Evolutionary conservation across 31 red algal genomes (phyloP), one percentile per base, ranked within the genome.

Genomic region (Odonthalia washingtoniensis): DNA sequence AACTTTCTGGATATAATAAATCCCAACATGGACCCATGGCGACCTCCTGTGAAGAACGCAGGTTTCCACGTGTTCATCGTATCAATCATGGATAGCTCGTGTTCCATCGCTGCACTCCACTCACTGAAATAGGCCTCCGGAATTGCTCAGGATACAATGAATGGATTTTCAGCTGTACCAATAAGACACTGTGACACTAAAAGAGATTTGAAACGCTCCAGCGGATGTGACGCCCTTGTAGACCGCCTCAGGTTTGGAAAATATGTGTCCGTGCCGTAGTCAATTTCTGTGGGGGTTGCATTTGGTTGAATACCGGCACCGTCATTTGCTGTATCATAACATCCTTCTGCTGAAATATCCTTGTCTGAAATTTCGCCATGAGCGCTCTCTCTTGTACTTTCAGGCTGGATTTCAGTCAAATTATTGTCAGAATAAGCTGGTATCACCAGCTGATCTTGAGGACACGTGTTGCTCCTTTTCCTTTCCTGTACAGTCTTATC

Each of bases 401-500:
- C 49, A 9, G 49, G 49, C 21, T 9, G 49, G 12, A 21, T 21
- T 57, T 9, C 21, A 21, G 21, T 57, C 49, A 21, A 14, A 9
- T 14, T 57, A 9, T 14, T 57, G 9, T 14, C 49, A 14, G 49
- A 21, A 14, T 57, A 21, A 9, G 49, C 49, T 14, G 49, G 21
- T 14, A 9, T 57, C 49, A 57, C 12, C 21, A n/a, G n/a, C n/a
- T n/a, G n/a, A n/a, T n/a, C n/a, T n/a, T n/a, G n/a, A n/a, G n/a
- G n/a, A n/a, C 60, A n/a, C n/a, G n/a, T n/a, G n/a, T n/a, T n/a
- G n/a, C n/a, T n/a, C n/a, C n/a, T n/a, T n/a, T n/a, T n/a, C n/a
- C n/a, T n/a, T n/a, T n/a, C n/a, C n/a, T n/a, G n/a, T 57, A 9
- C 49, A 21, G 12, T 70, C 73, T 77, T 37, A 77, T 77, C 77